These are phyloP conservation scores for Microcyclosporella mali DNA, from an alignment of 2,329 filamentous ascomycete species.

Conservation along the genomic window DNA sequence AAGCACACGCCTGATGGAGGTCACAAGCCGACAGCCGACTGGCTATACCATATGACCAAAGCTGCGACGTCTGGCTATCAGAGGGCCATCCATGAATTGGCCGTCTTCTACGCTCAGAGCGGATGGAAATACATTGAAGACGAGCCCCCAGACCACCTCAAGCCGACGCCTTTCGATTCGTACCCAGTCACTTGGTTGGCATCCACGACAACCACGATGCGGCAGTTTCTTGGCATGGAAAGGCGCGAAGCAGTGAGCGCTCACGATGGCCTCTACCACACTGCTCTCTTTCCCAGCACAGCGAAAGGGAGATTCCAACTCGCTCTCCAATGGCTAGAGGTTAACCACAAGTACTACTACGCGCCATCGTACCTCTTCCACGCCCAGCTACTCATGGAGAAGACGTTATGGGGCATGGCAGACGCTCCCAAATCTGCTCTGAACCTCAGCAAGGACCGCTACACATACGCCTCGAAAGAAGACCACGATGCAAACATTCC, in stretches of 20 bases:
- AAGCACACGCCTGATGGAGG: slow-evolving; percentile 8
- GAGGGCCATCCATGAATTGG: slow-evolving; percentile 35
- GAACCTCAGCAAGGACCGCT: slow-evolving; percentile 19
- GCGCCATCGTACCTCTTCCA: slow-evolving; percentile 24
- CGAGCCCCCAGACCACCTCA: slow-evolving; percentile 28
- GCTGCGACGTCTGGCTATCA: slow-evolving; percentile 38
- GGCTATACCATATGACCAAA: slow-evolving; percentile 42
- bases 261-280: slow-evolving; percentile 22
- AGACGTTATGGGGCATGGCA: slow-evolving; percentile 21
- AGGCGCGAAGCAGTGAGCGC: slow-evolving; percentile 3
- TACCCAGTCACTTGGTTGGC: slow-evolving; percentile 16
- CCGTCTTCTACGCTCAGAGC: slow-evolving; percentile 34
- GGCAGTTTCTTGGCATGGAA: slow-evolving; percentile 5
- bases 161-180: slow-evolving; percentile 31
- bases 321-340: slow-evolving; percentile 25
- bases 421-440: slow-evolving; percentile 21
- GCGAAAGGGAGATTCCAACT: slow-evolving; percentile 21
- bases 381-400: slow-evolving; percentile 22
- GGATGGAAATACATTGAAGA: slow-evolving; percentile 31
- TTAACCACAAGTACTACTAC: slow-evolving; percentile 18
- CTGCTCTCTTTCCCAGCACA: slow-evolving; percentile 23
- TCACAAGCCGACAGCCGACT: slow-evolving; percentile 28
- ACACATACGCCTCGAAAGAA: slow-evolving; percentile 20
- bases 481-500: slow-evolving; percentile 16
- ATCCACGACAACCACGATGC: not conserved